These are phyloP conservation scores for Chalciporus sphaerocephalus DNA, from an alignment of 768 basidiomycete species.

Conservation along the genomic window DNA sequence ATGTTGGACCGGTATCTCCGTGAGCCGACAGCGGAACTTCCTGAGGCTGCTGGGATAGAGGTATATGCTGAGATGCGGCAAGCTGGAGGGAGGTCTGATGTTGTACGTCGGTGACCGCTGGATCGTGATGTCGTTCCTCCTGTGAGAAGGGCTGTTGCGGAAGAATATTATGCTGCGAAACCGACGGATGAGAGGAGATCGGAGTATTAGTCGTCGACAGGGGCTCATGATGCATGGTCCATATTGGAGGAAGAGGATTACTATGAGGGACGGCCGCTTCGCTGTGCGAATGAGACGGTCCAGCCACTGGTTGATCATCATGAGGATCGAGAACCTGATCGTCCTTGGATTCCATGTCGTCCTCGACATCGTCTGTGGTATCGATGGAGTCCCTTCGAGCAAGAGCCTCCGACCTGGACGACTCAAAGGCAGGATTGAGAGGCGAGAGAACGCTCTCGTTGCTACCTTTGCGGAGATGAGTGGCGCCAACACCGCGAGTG, in stretches of 20 bases:
- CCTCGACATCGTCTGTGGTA: constrained; percentile 30
- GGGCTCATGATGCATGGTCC: constrained; percentile 32
- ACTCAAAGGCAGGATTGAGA: constrained; percentile 38
- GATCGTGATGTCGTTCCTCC: constrained; percentile 26
- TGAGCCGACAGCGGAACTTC: constrained; percentile 29
- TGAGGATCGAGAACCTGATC: constrained; percentile 30
- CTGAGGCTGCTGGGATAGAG: constrained; percentile 21
- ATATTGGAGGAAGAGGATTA: constrained; percentile 32
- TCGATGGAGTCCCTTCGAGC: constrained; percentile 25
- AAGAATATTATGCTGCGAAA: constrained; percentile 26
- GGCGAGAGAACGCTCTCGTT: constrained; percentile 36
- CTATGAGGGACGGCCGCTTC: constrained; percentile 21
- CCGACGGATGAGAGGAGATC: constrained; percentile 30
- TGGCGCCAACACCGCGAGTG: constrained; percentile 28
- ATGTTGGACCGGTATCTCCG: constrained; percentile 20
- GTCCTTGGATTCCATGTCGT: constrained; percentile 37
- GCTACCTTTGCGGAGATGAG: constrained; percentile 36
- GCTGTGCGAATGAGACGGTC: constrained; percentile 29
- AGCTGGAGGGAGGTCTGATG: constrained; percentile 29
- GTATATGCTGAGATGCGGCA: constrained; percentile 28
- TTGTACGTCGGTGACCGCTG: constrained; percentile 24
- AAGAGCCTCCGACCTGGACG: constrained; percentile 25
- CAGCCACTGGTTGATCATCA: constrained; percentile 23
- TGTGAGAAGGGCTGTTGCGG: constrained; percentile 31
- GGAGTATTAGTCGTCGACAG: constrained; percentile 25